Evolutionary conservation across 768 basidiomycete genomes (phyloP), one percentile per base, ranked within the genome.

Genomic region (Auriscalpium vulgare): DNA sequence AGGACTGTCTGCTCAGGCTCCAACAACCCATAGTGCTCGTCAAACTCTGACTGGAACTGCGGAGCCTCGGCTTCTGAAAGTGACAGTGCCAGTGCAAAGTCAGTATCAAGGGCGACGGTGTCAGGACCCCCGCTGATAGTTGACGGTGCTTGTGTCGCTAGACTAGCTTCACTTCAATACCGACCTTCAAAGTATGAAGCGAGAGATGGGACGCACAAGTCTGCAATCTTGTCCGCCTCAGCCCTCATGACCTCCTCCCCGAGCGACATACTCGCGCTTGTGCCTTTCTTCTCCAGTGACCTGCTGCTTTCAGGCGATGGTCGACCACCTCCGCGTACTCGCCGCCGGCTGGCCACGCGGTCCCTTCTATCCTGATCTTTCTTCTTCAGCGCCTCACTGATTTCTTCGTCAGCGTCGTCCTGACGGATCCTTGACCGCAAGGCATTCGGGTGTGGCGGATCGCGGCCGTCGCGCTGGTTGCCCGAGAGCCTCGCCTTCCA

Each of bases 21-120:
- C 36, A 97, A 68, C 13, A 99, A 67, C 0, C 95, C 94, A 59
- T 91, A 98, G 61, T 83, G 75, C 14, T 78, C 72, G 62, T 95
- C 85, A 60, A 90, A 94, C 50, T 87, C 85, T 9, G 46, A 56
- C 38, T 57, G 66, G 51, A 55, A 67, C 29, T 29, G 29, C 16
- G 53, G 51, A 47, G 37, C 59, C 29, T 51, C 44, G 10, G 48
- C 45, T 16, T 54, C 48, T 37, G 61, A 55, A 17, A 61, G 35
- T 9, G 61, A 60, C 21, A 61, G 23, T 8, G 61, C 64, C 16
- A 71, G 64, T 4, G 62, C 66, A 4, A 73, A 68, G 19, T 68
- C 70, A 10, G 75, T 71, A 37, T 78, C 76, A n/a, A 72, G 37
- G 66, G 19, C 14, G 51, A 17, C 13, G 55, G 37, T 11, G 11